phyloP scores from a whole-genome alignment of 495 filamentous ascomycete genomes.

The Rusavskia elegans region DNA sequence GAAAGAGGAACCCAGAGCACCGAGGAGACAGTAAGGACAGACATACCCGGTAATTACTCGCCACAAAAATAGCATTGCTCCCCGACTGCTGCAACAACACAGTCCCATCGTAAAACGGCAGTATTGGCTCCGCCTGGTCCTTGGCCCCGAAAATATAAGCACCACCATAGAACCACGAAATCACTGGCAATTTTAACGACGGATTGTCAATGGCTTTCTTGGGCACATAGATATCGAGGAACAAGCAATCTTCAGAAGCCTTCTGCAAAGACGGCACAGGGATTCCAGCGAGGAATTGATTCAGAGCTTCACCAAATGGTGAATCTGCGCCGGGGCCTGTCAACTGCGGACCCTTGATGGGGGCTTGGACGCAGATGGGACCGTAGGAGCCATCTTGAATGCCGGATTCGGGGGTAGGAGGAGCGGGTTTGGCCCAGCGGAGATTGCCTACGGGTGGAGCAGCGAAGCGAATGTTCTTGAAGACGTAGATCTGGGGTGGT shows the following conservation, averaged over 20 bases:
- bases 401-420: conserved; percentile 26
- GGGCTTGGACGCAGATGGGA: conserved; percentile 27
- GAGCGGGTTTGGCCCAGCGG: conserved; percentile 38
- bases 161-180: conserved; percentile 20
- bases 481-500: conserved; percentile 21
- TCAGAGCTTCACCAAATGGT: conserved; percentile 20
- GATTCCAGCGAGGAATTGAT: conserved; percentile 20
- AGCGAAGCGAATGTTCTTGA: conserved; percentile 43
- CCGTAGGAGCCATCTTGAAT: conserved; percentile 36
- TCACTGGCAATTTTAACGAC: conserved; percentile 14
- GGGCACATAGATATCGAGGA: conserved; percentile 26
- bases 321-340: conserved; percentile 18
- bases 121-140: conserved; percentile 6
- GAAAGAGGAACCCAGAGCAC: too few species aligned
- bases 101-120: conserved; percentile 14
- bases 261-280: conserved; percentile 7
- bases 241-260: conserved; percentile 23
- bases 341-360: conserved; percentile 21
- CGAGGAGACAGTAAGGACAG: not conserved
- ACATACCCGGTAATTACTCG: conserved; percentile 28
- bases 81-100: conserved; percentile 16
- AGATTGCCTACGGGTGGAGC: conserved; percentile 35
- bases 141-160: conserved; percentile 16
- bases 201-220: conserved; percentile 19
- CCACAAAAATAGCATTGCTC: conserved; percentile 28